A percentile compares a stretch with the other conserved stretches of the same genome.
Evolutionary conservation across 2,329 filamentous ascomycete species (phyloP).

Genomic region (Pestalotiopsis sp.): DNA sequence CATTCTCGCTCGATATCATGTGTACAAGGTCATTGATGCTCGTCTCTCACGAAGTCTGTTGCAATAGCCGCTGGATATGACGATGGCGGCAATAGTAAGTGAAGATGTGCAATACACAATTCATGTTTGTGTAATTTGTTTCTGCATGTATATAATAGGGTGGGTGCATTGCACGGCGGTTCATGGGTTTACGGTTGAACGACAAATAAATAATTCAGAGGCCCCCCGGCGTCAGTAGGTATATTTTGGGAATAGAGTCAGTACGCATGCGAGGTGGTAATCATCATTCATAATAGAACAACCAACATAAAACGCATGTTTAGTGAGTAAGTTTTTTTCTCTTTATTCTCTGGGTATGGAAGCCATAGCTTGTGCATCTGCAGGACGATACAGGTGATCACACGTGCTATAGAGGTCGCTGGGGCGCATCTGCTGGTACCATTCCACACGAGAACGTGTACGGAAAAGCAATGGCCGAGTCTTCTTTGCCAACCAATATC

Average conservation of each 20-base stretch:
- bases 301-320: not conserved
- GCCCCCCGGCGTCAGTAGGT: too few species aligned
- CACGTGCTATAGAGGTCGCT: not conserved
- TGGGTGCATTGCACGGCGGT: too few species aligned
- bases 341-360: conserved; percentile 6
- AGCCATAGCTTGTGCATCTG: not conserved
- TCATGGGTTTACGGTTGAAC: too few species aligned
- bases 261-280: not conserved
- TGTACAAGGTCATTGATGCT: too few species aligned
- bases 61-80: too few species aligned
- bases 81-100: too few species aligned
- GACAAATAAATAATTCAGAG: too few species aligned
- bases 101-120: too few species aligned
- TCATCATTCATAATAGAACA: not conserved
- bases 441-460: not conserved
- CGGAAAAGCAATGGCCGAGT: not conserved
- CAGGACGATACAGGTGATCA: conserved; percentile 1
- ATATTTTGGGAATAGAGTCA: not conserved
- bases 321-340: conserved; percentile 4
- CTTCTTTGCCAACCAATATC: not conserved
- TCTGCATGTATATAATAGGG: too few species aligned
- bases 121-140: too few species aligned
- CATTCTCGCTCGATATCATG: too few species aligned
- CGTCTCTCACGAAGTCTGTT: too few species aligned
- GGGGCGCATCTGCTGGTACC: not conserved